Evolutionary conservation across 768 basidiomycete genomes (phyloP).

Genomic region (Lentinula lateritia): DNA sequence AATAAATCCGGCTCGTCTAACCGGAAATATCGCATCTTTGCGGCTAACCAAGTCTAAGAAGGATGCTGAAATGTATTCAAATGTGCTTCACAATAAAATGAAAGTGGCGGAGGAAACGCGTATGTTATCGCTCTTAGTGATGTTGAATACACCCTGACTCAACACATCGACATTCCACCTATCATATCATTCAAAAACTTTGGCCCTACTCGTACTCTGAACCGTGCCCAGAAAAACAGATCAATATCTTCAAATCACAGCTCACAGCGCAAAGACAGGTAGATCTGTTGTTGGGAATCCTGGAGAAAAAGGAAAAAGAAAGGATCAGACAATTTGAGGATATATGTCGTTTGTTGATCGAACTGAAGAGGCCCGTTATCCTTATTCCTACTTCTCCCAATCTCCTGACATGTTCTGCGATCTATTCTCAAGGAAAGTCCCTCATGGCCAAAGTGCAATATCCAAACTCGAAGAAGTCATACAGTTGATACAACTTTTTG

Average conservation of each 20-base stretch:
- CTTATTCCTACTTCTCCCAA: too few relatives aligned
- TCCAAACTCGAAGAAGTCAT: too few relatives aligned
- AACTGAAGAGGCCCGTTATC: not conserved
- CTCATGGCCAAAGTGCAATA: too few relatives aligned
- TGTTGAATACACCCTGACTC: too few relatives aligned
- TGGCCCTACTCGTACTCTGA: not conserved
- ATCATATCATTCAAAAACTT: not conserved
- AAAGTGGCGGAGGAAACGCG: not conserved
- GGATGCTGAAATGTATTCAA: slow-evolving; percentile 4
- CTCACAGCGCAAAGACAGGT: not conserved
- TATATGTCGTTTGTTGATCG: not conserved
- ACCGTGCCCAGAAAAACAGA: not conserved
- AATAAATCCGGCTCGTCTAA: slow-evolving; percentile 5
- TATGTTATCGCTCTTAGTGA: not conserved
- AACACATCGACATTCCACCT: too few relatives aligned
- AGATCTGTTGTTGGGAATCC: not conserved
- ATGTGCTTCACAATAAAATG: not conserved
- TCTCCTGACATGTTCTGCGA: too few relatives aligned
- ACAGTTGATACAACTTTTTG: not conserved
- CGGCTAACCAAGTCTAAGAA: slow-evolving; percentile 8
- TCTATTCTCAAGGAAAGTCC: too few relatives aligned
- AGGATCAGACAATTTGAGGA: not conserved
- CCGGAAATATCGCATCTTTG: slow-evolving; percentile 9
- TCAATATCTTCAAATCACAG: not conserved
- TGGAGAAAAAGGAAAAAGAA: not conserved